Percentiles rank a stretch among this genome's conserved stretches.
These are phyloP conservation scores for Coelastrella sp. DNA, from an alignment of 139 green algal species.

Conservation along the genomic window DNA sequence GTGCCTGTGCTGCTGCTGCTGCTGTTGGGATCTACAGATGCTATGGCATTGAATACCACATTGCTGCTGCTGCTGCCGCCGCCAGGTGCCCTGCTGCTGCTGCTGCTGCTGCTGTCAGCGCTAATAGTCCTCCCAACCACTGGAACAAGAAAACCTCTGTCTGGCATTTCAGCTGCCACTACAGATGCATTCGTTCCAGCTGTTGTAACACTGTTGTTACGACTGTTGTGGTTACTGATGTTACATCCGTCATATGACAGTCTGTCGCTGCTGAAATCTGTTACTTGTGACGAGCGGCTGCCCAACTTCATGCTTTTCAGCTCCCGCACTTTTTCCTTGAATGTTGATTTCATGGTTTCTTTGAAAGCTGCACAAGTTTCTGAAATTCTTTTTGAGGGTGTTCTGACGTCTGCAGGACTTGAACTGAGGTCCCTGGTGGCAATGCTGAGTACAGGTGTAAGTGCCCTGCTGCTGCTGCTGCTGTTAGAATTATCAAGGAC, in stretches of 20 bases:
- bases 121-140: not conserved
- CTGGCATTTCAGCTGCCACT: no score
- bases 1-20: conserved; percentile 24
- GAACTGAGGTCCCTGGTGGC: not conserved
- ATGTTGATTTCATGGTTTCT: not conserved
- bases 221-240: not conserved
- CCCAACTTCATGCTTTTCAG: not conserved
- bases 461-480: not conserved
- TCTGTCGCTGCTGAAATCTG: conserved; percentile 1
- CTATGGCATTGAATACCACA: not conserved
- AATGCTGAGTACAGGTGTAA: not conserved
- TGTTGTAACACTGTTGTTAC: not conserved
- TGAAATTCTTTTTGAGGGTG: not conserved
- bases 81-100: no score
- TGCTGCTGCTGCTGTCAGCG: not conserved
- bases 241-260: not conserved
- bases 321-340: not conserved
- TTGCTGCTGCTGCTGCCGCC: not conserved
- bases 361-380: not conserved
- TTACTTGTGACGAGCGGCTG: not conserved
- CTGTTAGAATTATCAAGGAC: not conserved
- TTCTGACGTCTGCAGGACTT: not conserved
- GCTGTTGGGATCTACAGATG: not conserved
- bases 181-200: not conserved
- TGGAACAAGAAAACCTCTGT: no score